phyloP scores from a whole-genome alignment of 257 asterid genomes.

The Ocimum tenuiflorum region DNA sequence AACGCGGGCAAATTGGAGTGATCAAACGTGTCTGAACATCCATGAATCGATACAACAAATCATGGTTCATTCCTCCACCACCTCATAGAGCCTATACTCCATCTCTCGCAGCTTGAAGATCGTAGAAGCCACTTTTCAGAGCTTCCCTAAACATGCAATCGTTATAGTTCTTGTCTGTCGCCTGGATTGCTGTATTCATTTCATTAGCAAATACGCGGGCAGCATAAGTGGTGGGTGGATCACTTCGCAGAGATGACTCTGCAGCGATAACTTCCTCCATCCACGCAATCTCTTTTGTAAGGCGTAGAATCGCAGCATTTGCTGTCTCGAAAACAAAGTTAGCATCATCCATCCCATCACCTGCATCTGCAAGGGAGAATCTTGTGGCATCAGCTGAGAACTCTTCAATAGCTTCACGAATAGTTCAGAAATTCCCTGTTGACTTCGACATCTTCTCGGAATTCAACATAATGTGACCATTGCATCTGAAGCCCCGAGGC shows the following conservation, averaged over 20 bases:
- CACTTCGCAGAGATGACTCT: slow-evolving; percentile 53
- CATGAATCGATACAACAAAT: slow-evolving; percentile 59
- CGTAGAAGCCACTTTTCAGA: slow-evolving; percentile 72
- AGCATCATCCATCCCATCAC: slow-evolving; percentile 98
- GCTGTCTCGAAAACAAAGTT: slow-evolving; percentile 89
- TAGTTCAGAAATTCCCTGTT: slow-evolving; percentile 83
- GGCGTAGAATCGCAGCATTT: slow-evolving; percentile 83
- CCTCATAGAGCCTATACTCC: slow-evolving; percentile 85
- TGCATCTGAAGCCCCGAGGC: slow-evolving; percentile 92
- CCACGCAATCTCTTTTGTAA: slow-evolving; percentile 83
- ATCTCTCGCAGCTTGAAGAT: slow-evolving; percentile 85
- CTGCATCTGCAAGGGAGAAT: slow-evolving; percentile 95
- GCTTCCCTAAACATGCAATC: slow-evolving; percentile 85
- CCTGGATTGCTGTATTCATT: slow-evolving; percentile 61
- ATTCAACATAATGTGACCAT: slow-evolving; percentile 86
- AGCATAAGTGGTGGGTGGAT: slow-evolving; percentile 48
- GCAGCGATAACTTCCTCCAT: slow-evolving; percentile 70
- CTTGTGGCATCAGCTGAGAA: slow-evolving; percentile 98
- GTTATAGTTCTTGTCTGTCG: slow-evolving; percentile 62
- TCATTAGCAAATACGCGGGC: slow-evolving; percentile 79
- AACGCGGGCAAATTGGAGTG: slow-evolving; percentile 79
- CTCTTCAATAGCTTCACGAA: slow-evolving; percentile 80
- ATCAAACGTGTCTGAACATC: slow-evolving; percentile 76
- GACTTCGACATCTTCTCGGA: slow-evolving; percentile 97
- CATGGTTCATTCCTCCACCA: slow-evolving; percentile 63